Conservation (phyloP, 23 red algal genomes). For the Gracilariopsis chorda region DNA sequence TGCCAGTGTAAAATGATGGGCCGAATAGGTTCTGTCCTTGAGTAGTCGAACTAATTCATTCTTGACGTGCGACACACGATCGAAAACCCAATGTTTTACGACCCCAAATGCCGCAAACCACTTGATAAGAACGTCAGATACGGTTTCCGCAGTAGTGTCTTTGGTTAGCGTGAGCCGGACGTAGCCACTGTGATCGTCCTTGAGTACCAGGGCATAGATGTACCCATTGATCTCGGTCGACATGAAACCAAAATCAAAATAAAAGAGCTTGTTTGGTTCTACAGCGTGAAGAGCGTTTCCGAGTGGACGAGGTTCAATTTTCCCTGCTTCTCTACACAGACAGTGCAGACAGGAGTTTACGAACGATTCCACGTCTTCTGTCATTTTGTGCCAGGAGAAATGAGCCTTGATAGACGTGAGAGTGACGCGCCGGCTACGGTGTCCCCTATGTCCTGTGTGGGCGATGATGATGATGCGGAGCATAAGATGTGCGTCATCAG, state of each 20-base stretch:
- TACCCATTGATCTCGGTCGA: background rate
- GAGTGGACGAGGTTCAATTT: background rate
- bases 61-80: constrained; percentile 17
- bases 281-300: background rate
- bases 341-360: too few species aligned
- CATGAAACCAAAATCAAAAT: background rate
- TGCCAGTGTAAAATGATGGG: background rate
- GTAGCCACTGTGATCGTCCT: constrained; percentile 34
- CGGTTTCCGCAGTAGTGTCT: background rate
- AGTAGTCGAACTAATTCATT: constrained; percentile 4
- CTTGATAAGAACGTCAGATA: background rate
- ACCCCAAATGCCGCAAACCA: constrained; percentile 30
- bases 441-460: too few species aligned
- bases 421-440: background rate
- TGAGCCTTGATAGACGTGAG: background rate
- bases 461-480: too few species aligned
- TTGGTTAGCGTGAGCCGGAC: background rate
- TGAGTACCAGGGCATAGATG: background rate
- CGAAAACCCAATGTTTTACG: constrained; percentile 22
- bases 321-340: background rate
- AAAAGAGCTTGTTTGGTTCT: background rate
- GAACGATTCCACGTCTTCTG: background rate
- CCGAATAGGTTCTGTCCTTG: background rate
- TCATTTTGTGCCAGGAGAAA: background rate
- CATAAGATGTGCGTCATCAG: too few species aligned